Evolutionary conservation across 345 rosid genomes (phyloP).

Genomic region (Isatis tinctoria): DNA sequence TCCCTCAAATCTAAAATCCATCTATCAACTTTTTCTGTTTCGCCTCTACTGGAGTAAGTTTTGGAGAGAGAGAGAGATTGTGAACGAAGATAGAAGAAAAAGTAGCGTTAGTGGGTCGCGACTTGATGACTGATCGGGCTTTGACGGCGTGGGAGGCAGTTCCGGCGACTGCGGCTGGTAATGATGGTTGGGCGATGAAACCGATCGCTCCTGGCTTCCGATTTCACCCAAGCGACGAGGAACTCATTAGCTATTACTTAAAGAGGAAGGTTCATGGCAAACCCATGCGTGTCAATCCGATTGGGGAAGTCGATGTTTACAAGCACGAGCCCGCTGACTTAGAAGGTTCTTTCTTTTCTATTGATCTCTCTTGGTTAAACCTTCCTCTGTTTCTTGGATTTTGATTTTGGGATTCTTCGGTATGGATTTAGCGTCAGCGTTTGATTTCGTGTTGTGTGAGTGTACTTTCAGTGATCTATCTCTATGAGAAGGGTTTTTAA

Average conservation of each 20-base stretch:
- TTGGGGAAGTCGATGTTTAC: conserved; percentile 3
- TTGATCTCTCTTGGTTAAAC: background rate
- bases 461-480: background rate
- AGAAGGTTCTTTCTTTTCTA: conserved; percentile 34
- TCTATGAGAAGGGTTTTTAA: background rate
- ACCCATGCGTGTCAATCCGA: background rate
- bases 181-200: background rate
- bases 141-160: background rate
- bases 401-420: background rate
- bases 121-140: background rate
- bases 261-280: background rate
- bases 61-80: background rate
- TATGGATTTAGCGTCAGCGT: background rate
- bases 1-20: background rate
- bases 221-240: background rate
- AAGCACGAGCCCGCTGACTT: conserved; percentile 74
- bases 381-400: background rate
- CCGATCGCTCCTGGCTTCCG: background rate
- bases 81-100: background rate
- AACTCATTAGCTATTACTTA: background rate
- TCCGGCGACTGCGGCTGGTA: background rate
- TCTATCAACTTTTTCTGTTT: background rate
- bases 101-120: background rate
- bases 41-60: background rate
- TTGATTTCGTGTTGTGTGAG: background rate